Evolutionary conservation across 441 rosid genomes (phyloP), one percentile per base, ranked within the genome.

Genomic region (Manihot esculenta): DNA sequence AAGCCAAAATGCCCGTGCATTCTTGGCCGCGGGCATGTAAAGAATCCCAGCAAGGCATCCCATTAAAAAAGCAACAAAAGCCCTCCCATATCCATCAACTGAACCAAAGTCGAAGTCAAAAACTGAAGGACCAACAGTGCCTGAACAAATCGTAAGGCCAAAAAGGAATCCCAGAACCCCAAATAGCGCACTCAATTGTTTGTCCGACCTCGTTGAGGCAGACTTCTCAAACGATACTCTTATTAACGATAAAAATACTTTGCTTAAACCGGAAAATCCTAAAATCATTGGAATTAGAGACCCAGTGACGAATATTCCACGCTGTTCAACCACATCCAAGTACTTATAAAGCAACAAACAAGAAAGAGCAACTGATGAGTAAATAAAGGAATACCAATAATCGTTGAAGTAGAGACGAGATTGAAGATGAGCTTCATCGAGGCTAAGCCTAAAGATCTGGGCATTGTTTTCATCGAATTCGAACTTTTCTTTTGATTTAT

Each of bases 391-490:
- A 21, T 76, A 76, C 49, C 80, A 77, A 67, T 89, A 89, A 50
- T 88, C 92, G 2, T 66, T 48, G 87, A 81, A 91, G 63, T 80
- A 89, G 64, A 93, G 77, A 27, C 94, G 83, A 14, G 96, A 79
- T 72, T 81, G 88, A 71, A 91, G 93, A 75, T 88, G 96, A 57
- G 75, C 85, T 64, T 87, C 85, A 42, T 93, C 98, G 66, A 93
- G 97, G 73, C 84, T 93, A 48, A 93, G 74, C 44, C 97, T 77
- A 69, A 93, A 93, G 92, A 91, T 93, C 96, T 91, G 98, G 42
- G 98, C 98, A 71, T 87, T 89, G 84, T 72, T 84, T 66, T 93
- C 98, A 77, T 91, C 98, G 80, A 93, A 93, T 73, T 93, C 96
- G 56, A 84, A 84, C 74, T 86, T 89, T 5, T 89, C 96, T 65